These are phyloP conservation scores for Ogataea populi-albae DNA, from an alignment of 805 yeast species.

Conservation along the genomic window DNA sequence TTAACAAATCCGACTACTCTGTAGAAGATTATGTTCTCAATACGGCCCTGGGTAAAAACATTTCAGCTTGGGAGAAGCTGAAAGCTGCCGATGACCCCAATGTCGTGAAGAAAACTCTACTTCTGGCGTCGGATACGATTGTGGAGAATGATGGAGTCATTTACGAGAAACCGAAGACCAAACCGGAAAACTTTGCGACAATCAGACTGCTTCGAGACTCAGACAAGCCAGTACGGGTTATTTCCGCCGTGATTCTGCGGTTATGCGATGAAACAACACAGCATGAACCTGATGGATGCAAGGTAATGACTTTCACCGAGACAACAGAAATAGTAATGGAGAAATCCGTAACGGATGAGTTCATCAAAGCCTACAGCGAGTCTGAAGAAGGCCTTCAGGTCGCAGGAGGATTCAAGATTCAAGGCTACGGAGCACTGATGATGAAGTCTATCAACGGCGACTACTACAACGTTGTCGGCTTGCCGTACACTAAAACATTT, in stretches of 20 bases:
- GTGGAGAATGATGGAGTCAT: constrained; percentile 55
- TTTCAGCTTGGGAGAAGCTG: constrained; percentile 53
- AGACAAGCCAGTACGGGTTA: constrained; percentile 43
- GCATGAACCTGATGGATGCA: constrained; percentile 14
- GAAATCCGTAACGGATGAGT: constrained; percentile 45
- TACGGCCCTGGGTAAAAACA: constrained; percentile 69
- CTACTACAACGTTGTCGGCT: constrained; percentile 80
- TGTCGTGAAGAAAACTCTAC: constrained; percentile 23
- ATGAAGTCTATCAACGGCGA: constrained; percentile 72
- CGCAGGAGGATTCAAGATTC: constrained; percentile 92
- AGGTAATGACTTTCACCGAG: constrained; percentile 21
- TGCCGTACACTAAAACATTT: constrained; percentile 66
- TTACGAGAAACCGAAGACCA: constrained; percentile 75
- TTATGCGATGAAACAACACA: constrained; percentile 13
- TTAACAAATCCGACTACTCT: constrained; percentile 49
- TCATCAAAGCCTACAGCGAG: constrained; percentile 59
- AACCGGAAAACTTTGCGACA: constrained; percentile 47
- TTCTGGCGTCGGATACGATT: constrained; percentile 80
- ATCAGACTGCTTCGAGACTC: constrained; percentile 48
- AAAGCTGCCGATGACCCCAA: constrained; percentile 5
- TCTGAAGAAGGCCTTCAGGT: constrained; percentile 74
- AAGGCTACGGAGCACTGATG: constrained; percentile 66
- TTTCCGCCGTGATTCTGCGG: constrained; percentile 53
- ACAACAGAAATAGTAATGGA: constrained; percentile 38
- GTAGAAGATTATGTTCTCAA: constrained; percentile 62